Evolutionary conservation across 352 stramenopile species (phyloP).

Genomic region (Saprolegnia parasitica): DNA sequence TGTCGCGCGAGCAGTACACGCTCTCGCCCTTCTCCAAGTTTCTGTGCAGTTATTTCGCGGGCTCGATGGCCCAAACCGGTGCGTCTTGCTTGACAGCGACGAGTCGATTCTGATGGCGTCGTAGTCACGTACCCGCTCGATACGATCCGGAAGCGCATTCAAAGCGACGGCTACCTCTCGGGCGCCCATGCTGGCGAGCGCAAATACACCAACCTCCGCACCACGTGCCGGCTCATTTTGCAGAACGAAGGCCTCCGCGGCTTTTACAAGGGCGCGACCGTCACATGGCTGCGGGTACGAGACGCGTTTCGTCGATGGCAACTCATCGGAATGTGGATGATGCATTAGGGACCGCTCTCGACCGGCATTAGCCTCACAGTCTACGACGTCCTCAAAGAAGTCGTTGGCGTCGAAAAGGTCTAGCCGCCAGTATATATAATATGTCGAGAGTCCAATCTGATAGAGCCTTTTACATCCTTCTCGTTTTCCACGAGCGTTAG

Average conservation of each 20-base stretch:
- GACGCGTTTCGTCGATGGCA: neutral
- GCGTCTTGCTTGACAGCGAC: slow-evolving; percentile 21
- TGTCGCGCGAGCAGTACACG: slow-evolving; percentile 9
- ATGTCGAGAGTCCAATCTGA: neutral
- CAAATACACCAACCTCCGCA: slow-evolving; percentile 63
- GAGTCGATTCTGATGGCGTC: slow-evolving; percentile 1
- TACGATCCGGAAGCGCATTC: slow-evolving; percentile 75
- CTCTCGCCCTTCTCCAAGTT: slow-evolving; percentile 65
- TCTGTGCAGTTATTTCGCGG: slow-evolving; percentile 76
- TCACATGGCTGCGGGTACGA: slow-evolving; percentile 84
- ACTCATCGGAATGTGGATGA: too few relatives aligned
- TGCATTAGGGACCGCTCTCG: slow-evolving; percentile 64
- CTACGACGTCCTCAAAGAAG: slow-evolving; percentile 83
- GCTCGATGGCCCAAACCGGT: slow-evolving; percentile 82
- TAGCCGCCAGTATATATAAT: slow-evolving; percentile 13
- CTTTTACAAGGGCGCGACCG: slow-evolving; percentile 81
- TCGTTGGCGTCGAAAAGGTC: slow-evolving; percentile 72
- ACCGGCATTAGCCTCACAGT: slow-evolving; percentile 82
- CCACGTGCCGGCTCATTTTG: slow-evolving; percentile 66
- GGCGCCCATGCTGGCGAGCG: slow-evolving; percentile 36
- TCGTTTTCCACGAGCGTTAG: too few relatives aligned
- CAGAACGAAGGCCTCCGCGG: slow-evolving; percentile 70
- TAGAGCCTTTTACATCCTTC: neutral
- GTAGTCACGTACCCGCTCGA: slow-evolving; percentile 81
- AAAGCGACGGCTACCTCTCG: slow-evolving; percentile 75